phyloP scores from a whole-genome alignment of 139 green algal genomes.

The Auxenochlorella protothecoides region DNA sequence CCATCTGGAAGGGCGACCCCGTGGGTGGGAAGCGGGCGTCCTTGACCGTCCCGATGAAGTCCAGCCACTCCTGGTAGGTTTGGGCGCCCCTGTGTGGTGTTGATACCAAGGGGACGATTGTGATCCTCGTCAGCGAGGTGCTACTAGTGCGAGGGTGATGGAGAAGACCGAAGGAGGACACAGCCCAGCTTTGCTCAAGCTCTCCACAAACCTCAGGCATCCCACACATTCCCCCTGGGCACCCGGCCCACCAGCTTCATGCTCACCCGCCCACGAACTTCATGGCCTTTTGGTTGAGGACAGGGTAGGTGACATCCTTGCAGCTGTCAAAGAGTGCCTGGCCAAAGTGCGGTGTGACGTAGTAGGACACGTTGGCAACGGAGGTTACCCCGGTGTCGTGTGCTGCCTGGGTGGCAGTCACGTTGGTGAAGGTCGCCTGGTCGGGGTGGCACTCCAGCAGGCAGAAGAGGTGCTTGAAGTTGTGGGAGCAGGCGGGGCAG shows the following conservation, averaged over 20 bases:
- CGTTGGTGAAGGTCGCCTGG: slow-evolving; percentile 73
- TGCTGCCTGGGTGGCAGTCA: slow-evolving; percentile 48
- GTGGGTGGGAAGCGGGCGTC: slow-evolving; percentile 46
- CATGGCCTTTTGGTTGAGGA: slow-evolving; percentile 69
- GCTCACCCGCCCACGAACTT: slow-evolving; percentile 64
- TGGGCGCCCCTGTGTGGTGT: slow-evolving; percentile 31
- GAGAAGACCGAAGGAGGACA: too few species aligned
- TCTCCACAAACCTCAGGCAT: neutral
- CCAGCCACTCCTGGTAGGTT: slow-evolving; percentile 60
- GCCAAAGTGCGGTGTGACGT: slow-evolving; percentile 38
- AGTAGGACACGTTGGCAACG: slow-evolving; percentile 43
- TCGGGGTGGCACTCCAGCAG: slow-evolving; percentile 61
- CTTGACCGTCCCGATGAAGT: slow-evolving; percentile 73
- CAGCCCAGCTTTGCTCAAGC: too few species aligned
- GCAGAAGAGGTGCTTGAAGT: slow-evolving; percentile 87
- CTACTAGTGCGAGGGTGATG: too few species aligned
- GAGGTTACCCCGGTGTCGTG: slow-evolving; percentile 27
- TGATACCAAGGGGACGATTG: too few species aligned
- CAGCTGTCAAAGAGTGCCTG: slow-evolving; percentile 62
- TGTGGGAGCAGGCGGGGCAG: slow-evolving; percentile 81
- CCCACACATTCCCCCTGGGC: neutral
- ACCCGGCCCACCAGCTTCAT: neutral
- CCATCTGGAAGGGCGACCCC: slow-evolving; percentile 59
- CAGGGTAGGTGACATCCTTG: slow-evolving; percentile 43
- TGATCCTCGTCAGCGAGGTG: too few species aligned